phyloP scores from a whole-genome alignment of 768 basidiomycete species.

The Leccinellum albellum region DNA sequence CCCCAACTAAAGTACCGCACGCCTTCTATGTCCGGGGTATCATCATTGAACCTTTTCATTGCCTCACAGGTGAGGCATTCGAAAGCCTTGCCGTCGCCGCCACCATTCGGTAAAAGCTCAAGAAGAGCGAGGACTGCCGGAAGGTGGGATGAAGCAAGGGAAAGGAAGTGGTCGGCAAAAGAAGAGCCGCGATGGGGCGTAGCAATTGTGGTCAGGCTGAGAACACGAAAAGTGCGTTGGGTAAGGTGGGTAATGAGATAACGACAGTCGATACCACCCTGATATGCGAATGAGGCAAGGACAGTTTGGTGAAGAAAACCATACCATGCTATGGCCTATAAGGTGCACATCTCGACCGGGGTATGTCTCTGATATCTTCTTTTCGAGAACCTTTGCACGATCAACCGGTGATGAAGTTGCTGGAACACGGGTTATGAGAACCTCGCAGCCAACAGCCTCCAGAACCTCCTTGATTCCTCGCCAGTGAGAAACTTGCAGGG shows the following conservation, averaged over 20 bases:
- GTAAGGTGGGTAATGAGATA: constrained; percentile 82
- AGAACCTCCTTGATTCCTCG: constrained; percentile 93
- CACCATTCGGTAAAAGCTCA: constrained; percentile 84
- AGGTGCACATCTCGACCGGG: constrained; percentile 85
- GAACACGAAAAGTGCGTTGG: constrained; percentile 70
- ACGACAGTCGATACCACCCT: constrained; percentile 93
- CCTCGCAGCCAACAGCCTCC: constrained; percentile 82
- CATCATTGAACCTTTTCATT: constrained; percentile 87
- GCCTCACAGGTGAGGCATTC: constrained; percentile 78
- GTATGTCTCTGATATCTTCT: constrained; percentile 74
- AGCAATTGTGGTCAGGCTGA: constrained; percentile 90
- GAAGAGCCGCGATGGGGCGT: constrained; percentile 92
- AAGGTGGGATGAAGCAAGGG: constrained; percentile 62
- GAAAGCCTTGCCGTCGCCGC: constrained; percentile 94
- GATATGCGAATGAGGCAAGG: constrained; percentile 20
- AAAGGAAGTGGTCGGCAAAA: constrained; percentile 89
- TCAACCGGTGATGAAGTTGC: constrained; percentile 87
- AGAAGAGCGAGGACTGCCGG: constrained; percentile 71
- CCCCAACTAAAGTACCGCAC: constrained; percentile 97
- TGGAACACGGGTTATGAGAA: constrained; percentile 91
- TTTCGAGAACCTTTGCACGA: constrained; percentile 85
- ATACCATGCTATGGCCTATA: constrained; percentile 78
- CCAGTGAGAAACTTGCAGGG: constrained; percentile 92
- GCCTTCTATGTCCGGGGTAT: constrained; percentile 71
- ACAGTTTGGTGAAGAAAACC: constrained; percentile 1